A percentile compares a stretch with the other conserved stretches of the same genome.
phyloP scores from a whole-genome alignment of 2,329 filamentous ascomycete species.

The Aspergillus ochraceoroseus region DNA sequence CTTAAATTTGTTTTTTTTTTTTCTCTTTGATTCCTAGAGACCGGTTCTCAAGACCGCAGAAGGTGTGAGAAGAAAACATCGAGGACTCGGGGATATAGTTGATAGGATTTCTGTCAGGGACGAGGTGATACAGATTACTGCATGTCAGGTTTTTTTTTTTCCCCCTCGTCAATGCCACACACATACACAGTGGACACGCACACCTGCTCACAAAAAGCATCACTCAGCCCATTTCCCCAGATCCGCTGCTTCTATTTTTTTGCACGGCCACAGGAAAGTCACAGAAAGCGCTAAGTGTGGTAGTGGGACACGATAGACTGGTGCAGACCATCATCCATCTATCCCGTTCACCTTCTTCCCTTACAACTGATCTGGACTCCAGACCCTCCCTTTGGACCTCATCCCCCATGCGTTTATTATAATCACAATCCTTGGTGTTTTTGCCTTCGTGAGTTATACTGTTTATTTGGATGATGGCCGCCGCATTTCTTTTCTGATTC shows the following conservation, averaged over 20 bases:
- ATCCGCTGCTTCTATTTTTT: conserved; percentile 22
- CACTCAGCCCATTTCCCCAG: conserved; percentile 29
- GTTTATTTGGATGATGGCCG: conserved; percentile 5
- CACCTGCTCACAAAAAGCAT: conserved; percentile 23
- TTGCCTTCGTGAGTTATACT: conserved; percentile 2
- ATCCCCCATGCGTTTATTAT: background rate
- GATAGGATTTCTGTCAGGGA: conserved; percentile 17
- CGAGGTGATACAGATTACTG: conserved; percentile 16
- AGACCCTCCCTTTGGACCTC: background rate
- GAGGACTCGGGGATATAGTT: conserved; percentile 15
- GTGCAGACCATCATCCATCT: too few relatives aligned
- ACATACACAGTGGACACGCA: conserved; percentile 21
- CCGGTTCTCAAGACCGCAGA: background rate
- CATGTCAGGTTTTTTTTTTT: conserved; percentile 13
- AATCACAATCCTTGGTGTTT: conserved; percentile 13
- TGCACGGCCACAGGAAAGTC: conserved; percentile 17
- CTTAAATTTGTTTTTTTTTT: background rate
- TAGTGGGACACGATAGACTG: conserved; percentile 9
- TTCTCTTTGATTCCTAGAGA: background rate
- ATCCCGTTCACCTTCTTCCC: conserved; percentile 7
- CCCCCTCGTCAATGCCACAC: conserved; percentile 23
- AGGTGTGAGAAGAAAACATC: background rate
- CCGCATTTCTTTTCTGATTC: conserved; percentile 11
- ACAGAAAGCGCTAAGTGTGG: conserved; percentile 17
- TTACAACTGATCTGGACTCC: conserved; percentile 5